A percentile compares a stretch with the other conserved stretches of the same genome.
Conservation (phyloP, 2,329 filamentous ascomycete genomes). For the Pyrenochaeta sp. region DNA sequence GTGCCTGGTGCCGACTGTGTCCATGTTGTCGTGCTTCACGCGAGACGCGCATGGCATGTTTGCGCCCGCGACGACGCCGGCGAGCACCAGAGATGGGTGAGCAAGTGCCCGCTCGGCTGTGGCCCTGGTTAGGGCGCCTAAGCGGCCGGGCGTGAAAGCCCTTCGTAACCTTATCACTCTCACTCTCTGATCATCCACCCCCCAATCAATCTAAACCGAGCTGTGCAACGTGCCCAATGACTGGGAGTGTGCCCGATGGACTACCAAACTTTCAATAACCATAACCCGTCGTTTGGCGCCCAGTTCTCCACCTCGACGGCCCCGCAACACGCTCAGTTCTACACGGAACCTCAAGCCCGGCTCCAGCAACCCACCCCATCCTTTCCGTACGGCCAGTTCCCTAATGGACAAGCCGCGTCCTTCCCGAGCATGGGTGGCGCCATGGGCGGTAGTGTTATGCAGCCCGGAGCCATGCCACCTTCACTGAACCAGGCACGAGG, state of each 20-base stretch:
- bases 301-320: conserved; percentile 40
- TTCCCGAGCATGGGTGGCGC: conserved; percentile 31
- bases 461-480: conserved; percentile 46
- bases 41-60: not conserved
- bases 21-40: not conserved
- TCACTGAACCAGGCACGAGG: conserved; percentile 32
- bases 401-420: conserved; percentile 44
- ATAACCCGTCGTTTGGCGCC: conserved; percentile 46
- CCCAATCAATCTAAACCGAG: conserved; percentile 50
- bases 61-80: not conserved
- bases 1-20: not conserved
- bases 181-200: conserved; percentile 42
- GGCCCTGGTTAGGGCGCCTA: conserved; percentile 1
- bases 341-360: conserved; percentile 45
- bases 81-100: not conserved
- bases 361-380: conserved; percentile 45
- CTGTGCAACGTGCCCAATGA: conserved; percentile 52
- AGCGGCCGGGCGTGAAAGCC: not conserved
- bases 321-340: conserved; percentile 44
- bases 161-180: conserved; percentile 40
- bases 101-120: conserved; percentile 16
- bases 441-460: conserved; percentile 34
- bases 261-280: conserved; percentile 49
- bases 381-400: conserved; percentile 40
- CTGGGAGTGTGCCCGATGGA: conserved; percentile 45